phyloP scores from a whole-genome alignment of 192 early-diverging fungal species.

The Linnemannia schmuckeri region DNA sequence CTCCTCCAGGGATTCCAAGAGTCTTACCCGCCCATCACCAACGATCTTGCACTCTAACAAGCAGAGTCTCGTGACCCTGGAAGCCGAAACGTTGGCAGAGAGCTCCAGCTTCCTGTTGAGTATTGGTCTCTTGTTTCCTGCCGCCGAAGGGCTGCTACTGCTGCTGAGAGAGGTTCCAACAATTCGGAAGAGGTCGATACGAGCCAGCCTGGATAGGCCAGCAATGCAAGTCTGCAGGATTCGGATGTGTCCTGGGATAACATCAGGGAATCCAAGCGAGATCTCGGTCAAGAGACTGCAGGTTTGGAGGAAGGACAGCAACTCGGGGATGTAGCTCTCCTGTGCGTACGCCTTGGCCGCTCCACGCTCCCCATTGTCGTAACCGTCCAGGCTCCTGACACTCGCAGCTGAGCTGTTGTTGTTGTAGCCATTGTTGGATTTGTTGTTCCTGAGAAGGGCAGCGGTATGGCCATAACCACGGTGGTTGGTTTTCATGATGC shows the following conservation, averaged over 20 bases:
- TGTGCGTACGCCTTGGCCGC: neutral
- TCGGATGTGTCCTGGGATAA: slow-evolving; percentile 38
- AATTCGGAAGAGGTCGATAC: slow-evolving; percentile 38
- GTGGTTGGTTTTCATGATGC: slow-evolving; percentile 38
- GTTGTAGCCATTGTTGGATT: slow-evolving; percentile 1
- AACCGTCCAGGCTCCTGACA: slow-evolving; percentile 1
- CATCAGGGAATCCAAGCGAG: slow-evolving; percentile 35
- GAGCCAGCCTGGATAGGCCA: slow-evolving; percentile 14
- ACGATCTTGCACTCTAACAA: slow-evolving; percentile 33
- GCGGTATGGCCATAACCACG: slow-evolving; percentile 10
- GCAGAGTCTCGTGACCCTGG: slow-evolving; percentile 23
- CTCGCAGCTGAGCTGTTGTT: neutral
- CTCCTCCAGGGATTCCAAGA: slow-evolving; percentile 44
- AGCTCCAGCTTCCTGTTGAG: slow-evolving; percentile 44
- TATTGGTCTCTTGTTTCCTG: neutral
- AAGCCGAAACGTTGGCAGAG: slow-evolving; percentile 23
- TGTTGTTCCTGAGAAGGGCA: neutral
- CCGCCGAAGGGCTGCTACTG: neutral
- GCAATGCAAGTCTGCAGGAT: slow-evolving; percentile 35
- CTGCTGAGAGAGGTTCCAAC: neutral
- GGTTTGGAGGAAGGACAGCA: slow-evolving; percentile 25
- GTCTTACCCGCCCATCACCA: slow-evolving; percentile 12
- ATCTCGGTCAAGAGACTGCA: slow-evolving; percentile 30
- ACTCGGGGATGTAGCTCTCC: slow-evolving; percentile 34
- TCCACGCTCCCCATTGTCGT: neutral